Conservation (phyloP, 1,284 basidiomycete species). For the Melanopsichium pennsylvanicum region DNA sequence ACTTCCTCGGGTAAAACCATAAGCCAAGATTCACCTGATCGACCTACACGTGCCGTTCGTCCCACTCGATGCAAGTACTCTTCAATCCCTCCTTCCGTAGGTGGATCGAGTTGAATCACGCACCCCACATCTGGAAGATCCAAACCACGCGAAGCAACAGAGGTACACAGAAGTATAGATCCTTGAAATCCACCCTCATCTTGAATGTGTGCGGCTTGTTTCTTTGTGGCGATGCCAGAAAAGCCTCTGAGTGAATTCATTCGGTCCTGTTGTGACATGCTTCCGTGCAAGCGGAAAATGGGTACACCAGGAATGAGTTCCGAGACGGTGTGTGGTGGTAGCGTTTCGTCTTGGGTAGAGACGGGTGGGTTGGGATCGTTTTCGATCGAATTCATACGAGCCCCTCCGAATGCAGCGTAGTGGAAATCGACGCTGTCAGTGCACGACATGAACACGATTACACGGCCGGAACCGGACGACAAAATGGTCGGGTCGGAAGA, state of each 20-base stretch:
- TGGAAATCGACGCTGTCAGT: conserved; percentile 98
- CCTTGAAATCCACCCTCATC: conserved; percentile 35
- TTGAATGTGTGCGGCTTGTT: conserved; percentile 2
- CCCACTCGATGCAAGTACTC: conserved; percentile 98
- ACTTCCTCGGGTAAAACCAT: conserved; percentile 85
- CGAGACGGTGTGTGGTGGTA: conserved; percentile 64
- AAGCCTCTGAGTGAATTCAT: conserved; percentile 84
- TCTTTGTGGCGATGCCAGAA: conserved; percentile 66
- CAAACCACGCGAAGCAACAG: conserved; percentile 95
- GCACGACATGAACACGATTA: conserved; percentile 95
- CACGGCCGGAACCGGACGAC: conserved; percentile 67
- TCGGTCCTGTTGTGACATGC: conserved; percentile 82
- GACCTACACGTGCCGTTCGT: conserved; percentile 93
- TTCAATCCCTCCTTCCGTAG: conserved; percentile 93
- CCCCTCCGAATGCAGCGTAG: conserved; percentile 83
- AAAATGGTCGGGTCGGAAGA: conserved; percentile 10
- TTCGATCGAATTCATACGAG: conserved; percentile 73
- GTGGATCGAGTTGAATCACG: conserved; percentile 95
- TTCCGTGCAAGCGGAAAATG: conserved; percentile 93
- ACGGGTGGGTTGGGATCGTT: conserved; percentile 20
- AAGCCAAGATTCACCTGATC: conserved; percentile 86
- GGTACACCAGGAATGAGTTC: conserved; percentile 78
- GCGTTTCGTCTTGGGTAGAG: conserved; percentile 59
- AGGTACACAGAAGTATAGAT: conserved; percentile 88
- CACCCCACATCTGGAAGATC: conserved; percentile 93